Evolutionary conservation across 192 early-diverging fungal genomes (phyloP), one percentile per base, ranked within the genome.

Genomic region (Gryganskiella cystojenkinii): DNA sequence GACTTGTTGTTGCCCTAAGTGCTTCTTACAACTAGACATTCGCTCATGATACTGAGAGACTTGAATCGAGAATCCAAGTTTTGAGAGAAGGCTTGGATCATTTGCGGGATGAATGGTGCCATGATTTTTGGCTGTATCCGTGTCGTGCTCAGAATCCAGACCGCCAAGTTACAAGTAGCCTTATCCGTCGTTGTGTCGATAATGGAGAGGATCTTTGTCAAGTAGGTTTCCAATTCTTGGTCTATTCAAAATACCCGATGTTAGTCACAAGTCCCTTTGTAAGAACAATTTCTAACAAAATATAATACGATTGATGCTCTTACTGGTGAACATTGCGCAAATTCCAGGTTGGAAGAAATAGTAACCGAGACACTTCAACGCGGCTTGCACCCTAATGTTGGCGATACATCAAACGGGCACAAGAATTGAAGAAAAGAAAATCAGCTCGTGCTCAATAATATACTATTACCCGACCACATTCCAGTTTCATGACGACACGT

Each of bases 31-130:
- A 62, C 7, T 5, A 71, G n/a, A 9, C 25, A 55, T 31, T 73
- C 71, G 53, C 37, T 73, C 35, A 37, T 73, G 31, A 60, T 53
- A 15, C 56, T 65, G 4, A 45, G 27, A 0, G 71, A 73, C 28
- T 65, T 59, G 50, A 73, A 61, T 6, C 71, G 62, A 9, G 62
- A 65, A 14, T 73, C 43, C 25, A 73, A 22, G 47, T 73, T 64
- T 17, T 64, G 49, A 13, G 62, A 43, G 35, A 73, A 61, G 13
- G 40, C 55, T 34, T 60, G 33, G 6, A 73, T 54, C 56, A 73
- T 43, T 6, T 59, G 54, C 20, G 63, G 22, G 3, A 64, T 6
- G 54, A 54, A 65, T 35, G 71, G 56, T 19, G 28, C 20, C 25
- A 73, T 14, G 31, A 46, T 9, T 11, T 40, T 64, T 10, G 50